phyloP scores from a whole-genome alignment of 1,284 basidiomycete species.

The Athelia sp. region DNA sequence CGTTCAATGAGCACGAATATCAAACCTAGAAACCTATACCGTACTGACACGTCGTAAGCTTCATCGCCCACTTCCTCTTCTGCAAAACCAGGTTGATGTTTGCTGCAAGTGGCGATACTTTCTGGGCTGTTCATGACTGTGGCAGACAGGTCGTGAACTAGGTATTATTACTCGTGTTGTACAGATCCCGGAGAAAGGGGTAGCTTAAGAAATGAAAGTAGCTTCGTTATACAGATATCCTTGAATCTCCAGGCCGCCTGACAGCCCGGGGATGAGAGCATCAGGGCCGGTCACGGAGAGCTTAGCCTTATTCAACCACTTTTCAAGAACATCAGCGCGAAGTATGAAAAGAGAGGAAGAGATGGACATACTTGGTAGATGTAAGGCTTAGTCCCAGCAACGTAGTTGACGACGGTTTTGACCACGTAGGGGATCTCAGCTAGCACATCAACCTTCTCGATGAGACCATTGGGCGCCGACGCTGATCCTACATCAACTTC shows the following conservation, averaged over 20 bases:
- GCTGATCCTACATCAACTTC: constrained; percentile 53
- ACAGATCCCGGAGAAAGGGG: no score
- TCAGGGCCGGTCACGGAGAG: constrained; percentile 67
- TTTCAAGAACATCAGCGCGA: constrained; percentile 6
- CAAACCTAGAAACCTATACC: no score
- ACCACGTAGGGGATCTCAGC: constrained; percentile 93
- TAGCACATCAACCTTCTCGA: constrained; percentile 96
- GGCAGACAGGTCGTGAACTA: no score
- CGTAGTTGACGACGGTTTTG: constrained; percentile 86
- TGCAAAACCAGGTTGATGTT: no score
- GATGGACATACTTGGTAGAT: constrained; percentile 74
- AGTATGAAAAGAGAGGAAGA: constrained; percentile 34
- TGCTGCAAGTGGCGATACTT: no score
- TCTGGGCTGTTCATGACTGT: no score
- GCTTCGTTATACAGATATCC: constrained; percentile 86
- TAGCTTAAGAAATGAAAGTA: constrained; percentile 75
- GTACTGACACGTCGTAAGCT: no score
- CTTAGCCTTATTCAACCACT: constrained; percentile 82
- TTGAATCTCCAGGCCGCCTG: constrained; percentile 50
- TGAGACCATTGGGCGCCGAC: constrained; percentile 64
- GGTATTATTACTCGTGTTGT: neutral
- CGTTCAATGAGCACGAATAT: no score
- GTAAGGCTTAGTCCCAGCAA: constrained; percentile 88
- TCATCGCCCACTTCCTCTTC: no score
- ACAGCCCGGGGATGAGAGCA: constrained; percentile 36